Base-by-base conservation (phyloP, 495 filamentous ascomycete species). In the Aspergillus panamensis region DNA sequence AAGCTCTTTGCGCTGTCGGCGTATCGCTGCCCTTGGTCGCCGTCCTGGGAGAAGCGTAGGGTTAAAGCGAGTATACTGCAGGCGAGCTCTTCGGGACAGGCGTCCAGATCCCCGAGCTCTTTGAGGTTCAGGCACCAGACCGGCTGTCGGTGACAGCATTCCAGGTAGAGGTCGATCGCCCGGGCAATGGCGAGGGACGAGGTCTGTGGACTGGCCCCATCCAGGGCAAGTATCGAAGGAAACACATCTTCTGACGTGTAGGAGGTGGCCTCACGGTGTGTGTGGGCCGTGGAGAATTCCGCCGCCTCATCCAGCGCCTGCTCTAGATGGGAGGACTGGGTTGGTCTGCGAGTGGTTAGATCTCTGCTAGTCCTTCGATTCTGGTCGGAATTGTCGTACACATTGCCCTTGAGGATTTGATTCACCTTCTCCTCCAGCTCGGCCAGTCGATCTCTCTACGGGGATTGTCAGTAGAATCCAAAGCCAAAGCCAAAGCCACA, bases 391-490 rank as follows among this genome's bases (percentile, higher is more conserved):
- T 17, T 14, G 16, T 37, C 50, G 29, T 68, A 73, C 69, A 68
- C 60, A 49, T 58, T 61, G 7, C 75, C 75, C 55, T 62, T 73
- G 25, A 79, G 55, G 31, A 79, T 70, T n/a, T 71, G 63, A 53
- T 79, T 74, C 25, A 79, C 71, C 60, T 77, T 79, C 62, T 77
- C 72, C 59, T 79, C 76, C n/a, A 78, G 62, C 31, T 70, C 74
- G 3, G 75, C 72, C 12, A 79, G 65, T 14, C 76, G 64, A 21
- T 76, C 75, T 21, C 75, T 73, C 76, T 79, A 45, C 12, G 9
- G 20, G 1, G n/a, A 48, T 3, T 16, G 55, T 76, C 48, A 76
- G 66, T 57, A 14, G 43, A 33, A 8, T 16, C 40, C n/a, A 25
- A 48, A 33, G 44, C n/a, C 21, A 0, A 31, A 12, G 3, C 35